Percentiles rank a stretch among this genome's conserved stretches.
Evolutionary conservation across 108 stramenopile species (phyloP).

Genomic region (Cylindrotheca fusiformis): DNA sequence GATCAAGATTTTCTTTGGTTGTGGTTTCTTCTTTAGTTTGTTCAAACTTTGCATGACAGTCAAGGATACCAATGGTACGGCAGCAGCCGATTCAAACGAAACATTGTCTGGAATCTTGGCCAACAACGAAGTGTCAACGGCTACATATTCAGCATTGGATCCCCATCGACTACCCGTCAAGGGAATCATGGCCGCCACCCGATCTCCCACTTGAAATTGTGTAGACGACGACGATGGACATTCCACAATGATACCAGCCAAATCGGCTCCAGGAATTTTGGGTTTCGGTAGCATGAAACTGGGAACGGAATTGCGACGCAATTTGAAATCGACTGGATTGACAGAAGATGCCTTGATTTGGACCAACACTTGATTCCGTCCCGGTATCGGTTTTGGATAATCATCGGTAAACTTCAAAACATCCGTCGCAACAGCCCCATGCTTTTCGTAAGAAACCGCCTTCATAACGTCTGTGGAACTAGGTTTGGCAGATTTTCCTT

Average conservation of each 20-base stretch:
- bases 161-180: conserved; percentile 24
- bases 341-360: conserved; percentile 31
- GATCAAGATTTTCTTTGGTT: conserved; percentile 24
- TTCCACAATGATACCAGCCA: conserved; percentile 28
- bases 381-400: conserved; percentile 16
- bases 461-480: conserved; percentile 12
- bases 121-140: conserved; percentile 18
- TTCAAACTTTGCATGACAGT: conserved; percentile 31
- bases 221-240: too few relatives aligned
- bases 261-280: conserved; percentile 34
- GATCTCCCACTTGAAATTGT: conserved; percentile 25
- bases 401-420: conserved; percentile 7
- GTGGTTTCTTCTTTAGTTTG: conserved; percentile 1
- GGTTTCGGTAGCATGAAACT: conserved; percentile 28
- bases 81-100: conserved; percentile 18
- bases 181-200: conserved; percentile 39
- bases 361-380: conserved; percentile 21
- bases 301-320: conserved; percentile 19
- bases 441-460: conserved; percentile 14
- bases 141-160: conserved; percentile 27
- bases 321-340: conserved; percentile 40
- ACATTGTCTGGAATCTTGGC: conserved; percentile 7
- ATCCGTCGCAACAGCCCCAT: conserved; percentile 8
- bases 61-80: conserved; percentile 27
- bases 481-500: background rate